Conservation (phyloP, 2,329 filamentous ascomycete genomes). For the Cladosporium sp. region DNA sequence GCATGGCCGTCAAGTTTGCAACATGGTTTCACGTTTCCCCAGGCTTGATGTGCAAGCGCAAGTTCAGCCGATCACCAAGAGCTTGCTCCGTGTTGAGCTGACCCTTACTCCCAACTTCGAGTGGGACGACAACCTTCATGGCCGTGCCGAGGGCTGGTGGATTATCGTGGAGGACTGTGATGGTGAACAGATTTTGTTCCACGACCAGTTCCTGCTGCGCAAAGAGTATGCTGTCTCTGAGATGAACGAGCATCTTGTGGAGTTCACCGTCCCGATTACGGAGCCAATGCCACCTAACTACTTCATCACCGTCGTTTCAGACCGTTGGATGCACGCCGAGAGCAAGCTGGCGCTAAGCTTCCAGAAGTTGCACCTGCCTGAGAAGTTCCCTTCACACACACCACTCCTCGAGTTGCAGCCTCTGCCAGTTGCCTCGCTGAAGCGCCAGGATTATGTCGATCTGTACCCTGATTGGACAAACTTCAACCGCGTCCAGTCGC, state of each 20-base stretch:
- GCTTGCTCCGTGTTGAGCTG: constrained; percentile 86
- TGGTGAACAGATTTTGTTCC: constrained; percentile 91
- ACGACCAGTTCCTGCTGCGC: constrained; percentile 89
- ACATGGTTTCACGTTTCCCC: constrained; percentile 87
- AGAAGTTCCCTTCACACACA: constrained; percentile 94
- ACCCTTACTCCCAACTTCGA: constrained; percentile 92
- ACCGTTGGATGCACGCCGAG: constrained; percentile 98
- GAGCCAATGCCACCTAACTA: constrained; percentile 99
- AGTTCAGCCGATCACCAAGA: constrained; percentile 91
- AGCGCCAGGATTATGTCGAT: constrained; percentile 76
- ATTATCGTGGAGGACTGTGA: constrained; percentile 97
- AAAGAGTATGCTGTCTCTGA: constrained; percentile 85
- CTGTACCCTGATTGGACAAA: constrained; percentile 82
- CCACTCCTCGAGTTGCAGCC: constrained; percentile 90
- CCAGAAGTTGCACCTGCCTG: constrained; percentile 89
- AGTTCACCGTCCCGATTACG: constrained; percentile 94
- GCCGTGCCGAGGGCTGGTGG: constrained; percentile 90
- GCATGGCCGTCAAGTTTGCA: constrained; percentile 81
- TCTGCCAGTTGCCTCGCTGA: constrained; percentile 83
- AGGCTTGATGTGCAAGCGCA: constrained; percentile 90
- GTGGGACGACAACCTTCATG: constrained; percentile 91
- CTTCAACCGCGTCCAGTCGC: constrained; percentile 98
- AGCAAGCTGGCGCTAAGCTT: constrained; percentile 92
- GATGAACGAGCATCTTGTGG: constrained; percentile 88
- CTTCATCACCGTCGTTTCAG: constrained; percentile 92